phyloP scores from a whole-genome alignment of 192 early-diverging fungal species.

The Umbelopsis ramanniana region DNA sequence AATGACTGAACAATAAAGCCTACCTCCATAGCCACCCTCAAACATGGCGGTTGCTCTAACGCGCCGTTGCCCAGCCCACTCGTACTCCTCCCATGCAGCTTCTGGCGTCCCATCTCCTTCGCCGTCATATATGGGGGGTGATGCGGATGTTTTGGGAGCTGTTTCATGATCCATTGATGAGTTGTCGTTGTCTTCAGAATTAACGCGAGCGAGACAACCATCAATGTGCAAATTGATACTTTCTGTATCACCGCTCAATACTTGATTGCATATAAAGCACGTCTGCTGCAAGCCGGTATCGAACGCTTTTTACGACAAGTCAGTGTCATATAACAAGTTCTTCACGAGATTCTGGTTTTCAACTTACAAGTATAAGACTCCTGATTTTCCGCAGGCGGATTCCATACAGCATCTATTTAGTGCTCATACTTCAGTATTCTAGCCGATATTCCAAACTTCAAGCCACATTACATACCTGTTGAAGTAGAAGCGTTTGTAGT shows the following conservation, averaged over 20 bases:
- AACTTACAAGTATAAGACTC: conserved; percentile 23
- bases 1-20: too few relatives aligned
- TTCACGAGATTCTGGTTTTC: neutral
- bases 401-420: neutral
- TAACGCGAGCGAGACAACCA: conserved; percentile 56
- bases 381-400: conserved; percentile 29
- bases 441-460: neutral
- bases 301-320: conserved; percentile 24
- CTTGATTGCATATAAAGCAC: conserved; percentile 71
- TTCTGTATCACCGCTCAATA: conserved; percentile 58
- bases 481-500: neutral
- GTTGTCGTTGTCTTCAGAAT: neutral
- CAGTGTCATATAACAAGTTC: conserved; percentile 22
- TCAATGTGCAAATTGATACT: conserved; percentile 82
- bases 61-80: conserved; percentile 81
- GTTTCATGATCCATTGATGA: neutral
- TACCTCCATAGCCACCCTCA: conserved; percentile 76
- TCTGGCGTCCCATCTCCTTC: conserved; percentile 24
- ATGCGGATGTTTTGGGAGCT: neutral
- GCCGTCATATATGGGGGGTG: conserved; percentile 23
- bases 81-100: conserved; percentile 73
- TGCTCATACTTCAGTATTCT: neutral
- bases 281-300: conserved; percentile 42
- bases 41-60: conserved; percentile 80
- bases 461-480: neutral